phyloP scores from a whole-genome alignment of 2,329 filamentous ascomycete genomes.

The Zymoseptoria crescenta region DNA sequence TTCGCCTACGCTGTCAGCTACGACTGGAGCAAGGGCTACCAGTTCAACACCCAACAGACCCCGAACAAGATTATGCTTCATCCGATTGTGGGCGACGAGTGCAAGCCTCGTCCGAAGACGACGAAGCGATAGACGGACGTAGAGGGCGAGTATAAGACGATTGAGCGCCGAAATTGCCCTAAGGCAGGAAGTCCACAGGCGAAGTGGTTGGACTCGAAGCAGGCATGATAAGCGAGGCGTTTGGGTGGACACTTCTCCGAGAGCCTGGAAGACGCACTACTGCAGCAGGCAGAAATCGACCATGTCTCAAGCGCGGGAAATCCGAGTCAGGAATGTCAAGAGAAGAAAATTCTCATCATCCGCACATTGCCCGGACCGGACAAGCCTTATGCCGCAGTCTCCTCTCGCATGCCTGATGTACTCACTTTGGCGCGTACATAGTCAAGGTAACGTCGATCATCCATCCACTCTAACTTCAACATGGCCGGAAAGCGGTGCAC shows the following conservation, averaged over 20 bases:
- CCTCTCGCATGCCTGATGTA: no score
- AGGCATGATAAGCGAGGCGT: conserved; percentile 1
- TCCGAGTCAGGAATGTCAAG: no score
- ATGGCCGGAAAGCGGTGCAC: no score
- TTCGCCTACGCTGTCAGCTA: conserved; percentile 71
- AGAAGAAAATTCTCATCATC: no score
- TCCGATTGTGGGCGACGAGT: conserved; percentile 41
- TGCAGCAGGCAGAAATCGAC: neutral
- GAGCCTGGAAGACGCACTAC: neutral
- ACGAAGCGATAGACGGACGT: neutral
- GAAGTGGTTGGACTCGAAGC: neutral
- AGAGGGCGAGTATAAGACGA: neutral
- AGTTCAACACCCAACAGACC: conserved; percentile 62
- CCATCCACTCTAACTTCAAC: no score
- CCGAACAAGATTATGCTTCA: conserved; percentile 46
- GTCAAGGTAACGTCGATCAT: no score
- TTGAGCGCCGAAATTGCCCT: neutral
- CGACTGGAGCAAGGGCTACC: conserved; percentile 97
- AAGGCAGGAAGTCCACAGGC: conserved; percentile 1
- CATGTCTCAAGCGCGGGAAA: no score
- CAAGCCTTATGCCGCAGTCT: no score
- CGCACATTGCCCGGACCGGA: no score
- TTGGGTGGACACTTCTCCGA: neutral
- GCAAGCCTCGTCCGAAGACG: conserved; percentile 41
- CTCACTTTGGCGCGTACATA: no score